These are phyloP conservation scores for Glonium stellatum DNA, from an alignment of 495 filamentous ascomycete genomes.

Conservation along the genomic window DNA sequence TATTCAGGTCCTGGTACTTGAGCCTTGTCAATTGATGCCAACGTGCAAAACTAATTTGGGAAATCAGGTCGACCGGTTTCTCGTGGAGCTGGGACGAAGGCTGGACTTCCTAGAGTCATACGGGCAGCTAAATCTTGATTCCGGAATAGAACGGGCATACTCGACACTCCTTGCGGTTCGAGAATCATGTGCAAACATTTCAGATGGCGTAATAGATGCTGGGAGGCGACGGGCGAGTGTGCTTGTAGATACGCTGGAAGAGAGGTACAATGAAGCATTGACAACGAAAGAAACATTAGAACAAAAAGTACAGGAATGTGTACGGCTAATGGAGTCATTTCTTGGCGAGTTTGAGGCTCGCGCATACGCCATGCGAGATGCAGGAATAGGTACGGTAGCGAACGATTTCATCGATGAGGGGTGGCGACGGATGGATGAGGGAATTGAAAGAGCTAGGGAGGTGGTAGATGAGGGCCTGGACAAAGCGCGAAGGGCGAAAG, in stretches of 20 bases:
- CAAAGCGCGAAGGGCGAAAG: slow-evolving; percentile 66
- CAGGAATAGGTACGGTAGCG: slow-evolving; percentile 37
- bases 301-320: slow-evolving; percentile 80
- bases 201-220: slow-evolving; percentile 81
- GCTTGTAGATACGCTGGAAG: slow-evolving; percentile 90
- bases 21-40: not conserved
- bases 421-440: slow-evolving; percentile 64
- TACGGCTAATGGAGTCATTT: slow-evolving; percentile 78
- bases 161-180: slow-evolving; percentile 79
- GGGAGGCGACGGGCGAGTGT: slow-evolving; percentile 77
- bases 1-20: slow-evolving; percentile 25
- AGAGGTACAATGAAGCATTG: slow-evolving; percentile 80
- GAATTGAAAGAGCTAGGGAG: slow-evolving; percentile 64
- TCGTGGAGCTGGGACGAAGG: slow-evolving; percentile 77
- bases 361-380: slow-evolving; percentile 64
- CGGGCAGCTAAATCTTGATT: slow-evolving; percentile 73
- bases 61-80: slow-evolving; percentile 76
- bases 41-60: slow-evolving; percentile 1
- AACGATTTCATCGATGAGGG: slow-evolving; percentile 60
- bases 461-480: slow-evolving; percentile 83
- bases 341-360: slow-evolving; percentile 75
- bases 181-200: slow-evolving; percentile 81
- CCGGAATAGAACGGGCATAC: slow-evolving; percentile 74
- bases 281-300: slow-evolving; percentile 78
- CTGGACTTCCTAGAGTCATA: slow-evolving; percentile 86